Percentiles rank a stretch among this genome's conserved stretches.
These are phyloP conservation scores for Ascochyta rabiei DNA, from an alignment of 2,329 filamentous ascomycete genomes.

Conservation along the genomic window DNA sequence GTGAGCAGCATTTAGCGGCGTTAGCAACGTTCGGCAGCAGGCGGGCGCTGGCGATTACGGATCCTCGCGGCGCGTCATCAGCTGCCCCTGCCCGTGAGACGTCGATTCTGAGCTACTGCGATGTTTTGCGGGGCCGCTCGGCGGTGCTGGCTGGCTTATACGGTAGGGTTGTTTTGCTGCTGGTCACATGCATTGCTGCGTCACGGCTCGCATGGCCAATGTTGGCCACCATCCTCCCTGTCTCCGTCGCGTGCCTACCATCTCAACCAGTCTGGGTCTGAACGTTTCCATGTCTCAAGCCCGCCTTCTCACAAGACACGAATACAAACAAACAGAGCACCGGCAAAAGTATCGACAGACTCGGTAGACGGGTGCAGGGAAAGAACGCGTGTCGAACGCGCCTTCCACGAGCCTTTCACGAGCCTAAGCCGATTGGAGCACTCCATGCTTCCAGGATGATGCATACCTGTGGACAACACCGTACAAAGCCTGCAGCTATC, in stretches of 20 bases:
- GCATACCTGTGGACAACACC: no score
- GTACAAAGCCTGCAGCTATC: no score
- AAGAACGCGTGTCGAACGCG: slow-evolving; percentile 1
- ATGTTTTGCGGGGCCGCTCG: slow-evolving; percentile 10
- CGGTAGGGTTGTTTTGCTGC: slow-evolving; percentile 14
- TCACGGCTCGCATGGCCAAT: slow-evolving; percentile 19
- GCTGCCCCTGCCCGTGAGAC: slow-evolving; percentile 4
- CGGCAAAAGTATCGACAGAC: background rate
- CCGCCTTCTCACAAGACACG: background rate
- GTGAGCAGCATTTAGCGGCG: slow-evolving; percentile 50
- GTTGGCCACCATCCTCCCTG: slow-evolving; percentile 9
- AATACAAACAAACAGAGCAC: background rate
- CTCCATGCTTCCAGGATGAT: no score
- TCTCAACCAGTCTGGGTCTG: background rate
- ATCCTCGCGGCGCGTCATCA: slow-evolving; percentile 17
- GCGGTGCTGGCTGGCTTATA: slow-evolving; percentile 3
- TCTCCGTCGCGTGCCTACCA: background rate
- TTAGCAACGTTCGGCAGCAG: slow-evolving; percentile 26
- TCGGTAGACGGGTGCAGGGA: background rate
- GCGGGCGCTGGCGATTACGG: slow-evolving; percentile 12
- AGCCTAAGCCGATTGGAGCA: no score
- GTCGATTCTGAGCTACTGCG: slow-evolving; percentile 2
- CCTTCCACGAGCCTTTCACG: background rate
- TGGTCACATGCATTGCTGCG: slow-evolving; percentile 15
- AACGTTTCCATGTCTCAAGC: background rate